Base-by-base conservation (phyloP, 768 basidiomycete species). In the Cytidiella melzeri region DNA sequence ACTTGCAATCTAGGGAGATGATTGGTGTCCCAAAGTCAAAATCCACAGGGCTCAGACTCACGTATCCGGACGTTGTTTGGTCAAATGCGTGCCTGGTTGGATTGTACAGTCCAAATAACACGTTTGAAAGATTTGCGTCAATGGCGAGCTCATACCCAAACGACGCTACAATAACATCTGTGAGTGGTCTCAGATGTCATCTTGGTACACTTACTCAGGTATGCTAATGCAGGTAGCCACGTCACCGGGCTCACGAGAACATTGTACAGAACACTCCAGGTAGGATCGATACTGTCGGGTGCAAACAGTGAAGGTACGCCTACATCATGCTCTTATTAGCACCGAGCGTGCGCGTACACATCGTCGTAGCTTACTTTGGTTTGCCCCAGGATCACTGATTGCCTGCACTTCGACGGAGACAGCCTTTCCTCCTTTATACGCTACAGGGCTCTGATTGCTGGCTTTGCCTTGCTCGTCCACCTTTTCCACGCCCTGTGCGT, bases 111-210 rank as follows among this genome's bases (percentile, higher is more conserved):
- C 39, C 57, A 53, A 68, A 72, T 13, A 80, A 61, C 6, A 75
- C 67, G 48, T 65, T 71, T n/a, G 74, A 69, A 55, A 81, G 64
- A 51, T 73, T 72, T 5, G 72, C 73, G 55, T 83, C 77, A 38
- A 83, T 70, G 1, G 74, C 72, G 5, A 83, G 70, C 60, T 82
- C 81, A 41, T 73, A 69, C 0, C 81, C 80, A 54, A 82, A 81
- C 2, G 79, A 78, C 1, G 73, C 47, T 51, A 38, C 15, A 5
- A n/a, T 20, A 13, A 12, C 19, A 13, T 3, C 6, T 40, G 18
- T 13, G 21, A 38, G 36, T 38, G 24, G 10, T n/a, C 18, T 21
- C 15, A 41, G 19, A 13, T 18, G 23, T 12, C 7, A 10, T 19
- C 27, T 18, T 24, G 11, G 5, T 9, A 18, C 41, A 9, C 37